phyloP scores from a whole-genome alignment of 768 basidiomycete species.

The Russula sp. region DNA sequence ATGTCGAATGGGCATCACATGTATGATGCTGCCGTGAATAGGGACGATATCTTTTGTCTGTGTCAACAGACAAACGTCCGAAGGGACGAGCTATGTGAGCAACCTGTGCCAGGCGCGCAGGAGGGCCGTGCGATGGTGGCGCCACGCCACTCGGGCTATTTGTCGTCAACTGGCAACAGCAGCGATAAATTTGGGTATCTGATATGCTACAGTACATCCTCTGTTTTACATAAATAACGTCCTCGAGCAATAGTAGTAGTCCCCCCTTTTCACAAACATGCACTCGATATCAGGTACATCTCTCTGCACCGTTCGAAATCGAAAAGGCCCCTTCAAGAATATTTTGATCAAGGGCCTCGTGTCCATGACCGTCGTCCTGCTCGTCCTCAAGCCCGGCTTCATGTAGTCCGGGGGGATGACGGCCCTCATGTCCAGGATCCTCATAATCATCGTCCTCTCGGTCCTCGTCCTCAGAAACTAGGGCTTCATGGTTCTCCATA shows the following conservation, averaged over 20 bases:
- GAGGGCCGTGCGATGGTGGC: background rate
- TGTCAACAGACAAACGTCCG: slow-evolving; percentile 23
- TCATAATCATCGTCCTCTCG: background rate
- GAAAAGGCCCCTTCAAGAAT: background rate
- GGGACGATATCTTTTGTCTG: slow-evolving; percentile 8
- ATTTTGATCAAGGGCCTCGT: background rate
- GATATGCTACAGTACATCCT: background rate
- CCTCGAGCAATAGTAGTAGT: background rate
- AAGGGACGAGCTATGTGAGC: slow-evolving; percentile 13
- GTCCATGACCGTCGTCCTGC: background rate
- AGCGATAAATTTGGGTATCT: background rate
- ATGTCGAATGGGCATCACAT: slow-evolving; percentile 36
- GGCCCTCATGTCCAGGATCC: background rate
- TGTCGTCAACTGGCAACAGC: background rate
- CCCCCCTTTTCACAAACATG: background rate
- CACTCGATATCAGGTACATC: background rate
- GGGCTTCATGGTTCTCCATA: background rate
- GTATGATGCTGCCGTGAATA: slow-evolving; percentile 13
- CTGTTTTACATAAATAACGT: background rate
- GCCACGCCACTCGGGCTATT: slow-evolving; percentile 6
- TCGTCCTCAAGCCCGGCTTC: background rate
- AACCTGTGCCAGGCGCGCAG: slow-evolving; percentile 6
- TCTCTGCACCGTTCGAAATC: background rate
- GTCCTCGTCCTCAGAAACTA: background rate
- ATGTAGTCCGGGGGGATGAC: background rate